Base-by-base conservation (phyloP, 352 stramenopile genomes). In the Phytophthora syringae region DNA sequence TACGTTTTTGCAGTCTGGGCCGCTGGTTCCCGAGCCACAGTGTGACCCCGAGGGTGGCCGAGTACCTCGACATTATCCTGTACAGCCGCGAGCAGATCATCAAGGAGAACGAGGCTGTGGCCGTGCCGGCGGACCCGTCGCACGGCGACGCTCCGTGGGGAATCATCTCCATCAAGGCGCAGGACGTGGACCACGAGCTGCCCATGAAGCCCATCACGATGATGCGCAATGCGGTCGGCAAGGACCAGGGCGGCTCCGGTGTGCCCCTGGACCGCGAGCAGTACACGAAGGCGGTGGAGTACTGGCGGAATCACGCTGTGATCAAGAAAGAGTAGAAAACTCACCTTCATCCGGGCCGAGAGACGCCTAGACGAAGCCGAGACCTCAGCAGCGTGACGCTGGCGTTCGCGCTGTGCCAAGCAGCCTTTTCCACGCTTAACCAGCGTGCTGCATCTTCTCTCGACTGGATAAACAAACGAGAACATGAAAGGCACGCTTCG, bases 121-220 rank as follows among this genome's bases (percentile, higher is more conserved):
- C 79, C 3, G 55, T 80, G 13, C 58, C 68, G 15, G 60, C 79
- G 0, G 62, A 82, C 47, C 71, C 82, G 28, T 64, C 57, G 16
- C 80, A 86, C 27, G 73, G 63, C n/a, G 70, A 95, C 42, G 82
- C 92, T 5, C 87, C 92, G 52, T 98, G 91, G 90, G 90, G 92
- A 20, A 99, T 99, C 72, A 89, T 99, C 40, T 98, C 90, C 32
- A 97, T 99, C 64, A 99, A 99, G 79, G 91, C 97, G 30, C 97
- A 99, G 77, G 91, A 98, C 70, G 90, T 98, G 9, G 84, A 97
- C 64, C 69, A 93, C 58, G 97, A 99, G 71, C 79, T 99, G 28
- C 97, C 97, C 25, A 99, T 99, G 97, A 97, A 97, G 61, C 97
- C 97, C 6, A 99, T 99, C 74, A 99, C 97, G 12, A 92, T 98